Conservation (phyloP, 163 green algal species). For the Chlamydomonas reinhardtii region DNA sequence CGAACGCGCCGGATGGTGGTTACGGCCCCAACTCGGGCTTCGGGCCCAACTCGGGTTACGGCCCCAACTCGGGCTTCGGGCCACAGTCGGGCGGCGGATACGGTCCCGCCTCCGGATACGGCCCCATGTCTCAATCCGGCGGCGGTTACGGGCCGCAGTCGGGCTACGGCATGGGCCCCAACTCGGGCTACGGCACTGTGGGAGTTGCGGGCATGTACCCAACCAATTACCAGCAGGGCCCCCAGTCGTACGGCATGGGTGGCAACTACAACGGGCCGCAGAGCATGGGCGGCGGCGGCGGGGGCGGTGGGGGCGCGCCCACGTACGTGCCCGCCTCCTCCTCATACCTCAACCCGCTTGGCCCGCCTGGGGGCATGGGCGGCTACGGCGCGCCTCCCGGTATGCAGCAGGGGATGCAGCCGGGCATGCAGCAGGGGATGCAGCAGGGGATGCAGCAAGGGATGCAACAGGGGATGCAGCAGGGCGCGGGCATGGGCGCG, state of each 20-base stretch:
- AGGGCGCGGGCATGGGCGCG: neutral
- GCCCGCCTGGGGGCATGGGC: neutral
- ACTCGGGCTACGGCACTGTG: constrained; percentile 35
- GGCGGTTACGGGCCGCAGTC: neutral
- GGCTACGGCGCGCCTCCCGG: no score
- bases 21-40: constrained; percentile 36
- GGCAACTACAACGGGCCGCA: neutral
- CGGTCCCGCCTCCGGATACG: neutral
- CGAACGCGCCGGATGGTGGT: constrained; percentile 1
- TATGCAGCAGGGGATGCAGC: neutral
- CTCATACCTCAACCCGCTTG: neutral
- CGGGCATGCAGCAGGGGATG: no score
- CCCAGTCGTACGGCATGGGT: constrained; percentile 38
- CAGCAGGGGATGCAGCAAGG: neutral
- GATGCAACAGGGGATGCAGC: no score
- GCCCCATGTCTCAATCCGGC: neutral
- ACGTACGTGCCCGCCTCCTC: neutral
- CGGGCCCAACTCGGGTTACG: constrained; percentile 19
- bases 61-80: constrained; percentile 22
- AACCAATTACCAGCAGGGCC: neutral
- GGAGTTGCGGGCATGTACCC: constrained; percentile 32
- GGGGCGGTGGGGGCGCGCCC: no score
- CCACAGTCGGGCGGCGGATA: neutral
- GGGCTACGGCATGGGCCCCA: neutral
- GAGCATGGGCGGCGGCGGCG: neutral